phyloP scores from a whole-genome alignment of 164 flowering plant species.

The Stephania japonica region DNA sequence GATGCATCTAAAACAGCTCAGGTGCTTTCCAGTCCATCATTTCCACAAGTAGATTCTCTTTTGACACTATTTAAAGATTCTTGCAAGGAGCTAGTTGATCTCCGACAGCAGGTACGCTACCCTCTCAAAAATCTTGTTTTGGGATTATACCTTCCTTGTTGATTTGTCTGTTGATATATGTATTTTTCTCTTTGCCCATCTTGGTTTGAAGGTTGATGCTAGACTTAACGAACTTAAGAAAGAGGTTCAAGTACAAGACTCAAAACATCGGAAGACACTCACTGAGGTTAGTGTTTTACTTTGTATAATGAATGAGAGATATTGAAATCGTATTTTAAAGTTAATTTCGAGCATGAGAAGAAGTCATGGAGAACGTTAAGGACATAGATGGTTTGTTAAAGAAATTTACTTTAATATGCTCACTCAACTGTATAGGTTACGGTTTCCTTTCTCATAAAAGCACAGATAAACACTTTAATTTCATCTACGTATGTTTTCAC shows the following conservation, averaged over 20 bases:
- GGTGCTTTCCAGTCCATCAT: conserved; percentile 52
- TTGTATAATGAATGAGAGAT: neutral
- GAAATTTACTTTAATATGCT: neutral
- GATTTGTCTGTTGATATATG: neutral
- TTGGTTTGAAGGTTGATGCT: conserved; percentile 63
- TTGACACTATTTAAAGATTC: conserved; percentile 80
- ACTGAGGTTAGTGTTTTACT: conserved; percentile 58
- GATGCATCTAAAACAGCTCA: conserved; percentile 48
- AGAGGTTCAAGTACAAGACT: conserved; percentile 86
- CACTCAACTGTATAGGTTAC: neutral
- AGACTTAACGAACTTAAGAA: conserved; percentile 68
- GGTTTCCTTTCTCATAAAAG: neutral
- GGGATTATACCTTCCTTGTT: neutral
- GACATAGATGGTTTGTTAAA: neutral
- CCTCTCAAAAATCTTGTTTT: neutral
- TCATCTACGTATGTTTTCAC: neutral
- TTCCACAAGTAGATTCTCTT: conserved; percentile 90
- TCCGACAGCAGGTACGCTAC: conserved; percentile 60
- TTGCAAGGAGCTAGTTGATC: conserved; percentile 76
- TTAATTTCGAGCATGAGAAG: neutral
- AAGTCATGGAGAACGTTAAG: neutral
- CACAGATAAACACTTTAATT: too few species aligned
- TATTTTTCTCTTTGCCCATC: conserved; percentile 3
- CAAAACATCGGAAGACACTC: conserved; percentile 88
- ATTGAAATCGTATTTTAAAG: neutral